Percentiles rank a stretch among this genome's conserved stretches.
phyloP scores from a whole-genome alignment of 306 rosid species.

The Lathyrus sativus region DNA sequence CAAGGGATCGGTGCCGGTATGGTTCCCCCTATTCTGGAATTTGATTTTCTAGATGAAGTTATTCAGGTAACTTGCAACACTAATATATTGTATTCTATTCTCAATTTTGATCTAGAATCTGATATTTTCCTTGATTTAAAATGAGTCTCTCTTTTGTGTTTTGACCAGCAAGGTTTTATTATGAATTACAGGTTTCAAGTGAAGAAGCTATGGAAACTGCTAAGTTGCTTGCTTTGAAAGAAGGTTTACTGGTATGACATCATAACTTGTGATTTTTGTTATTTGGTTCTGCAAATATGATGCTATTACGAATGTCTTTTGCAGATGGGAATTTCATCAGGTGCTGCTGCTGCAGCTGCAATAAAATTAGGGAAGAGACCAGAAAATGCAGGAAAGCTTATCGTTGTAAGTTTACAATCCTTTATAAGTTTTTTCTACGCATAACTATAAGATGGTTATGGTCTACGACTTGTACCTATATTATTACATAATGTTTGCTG shows the following conservation, averaged over 20 bases:
- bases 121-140: slow-evolving; percentile 11
- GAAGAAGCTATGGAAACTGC: slow-evolving; percentile 79
- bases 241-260: slow-evolving; percentile 71
- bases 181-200: slow-evolving; percentile 52
- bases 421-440: slow-evolving; percentile 11
- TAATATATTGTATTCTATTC: slow-evolving; percentile 22
- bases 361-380: slow-evolving; percentile 66
- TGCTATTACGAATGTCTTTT: slow-evolving; percentile 7
- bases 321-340: slow-evolving; percentile 85
- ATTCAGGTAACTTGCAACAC: slow-evolving; percentile 52
- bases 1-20: slow-evolving; percentile 81
- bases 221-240: slow-evolving; percentile 68
- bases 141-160: slow-evolving; percentile 5
- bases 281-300: background rate
- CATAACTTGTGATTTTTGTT: background rate
- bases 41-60: slow-evolving; percentile 65
- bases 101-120: slow-evolving; percentile 30
- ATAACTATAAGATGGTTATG: slow-evolving; percentile 5
- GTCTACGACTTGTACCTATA: background rate
- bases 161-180: no score
- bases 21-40: slow-evolving; percentile 56
- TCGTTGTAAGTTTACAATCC: slow-evolving; percentile 52
- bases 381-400: slow-evolving; percentile 79
- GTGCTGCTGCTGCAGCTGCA: slow-evolving; percentile 82
- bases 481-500: background rate